phyloP scores from a whole-genome alignment of 1,284 basidiomycete species.

The Cutaneotrichosporon sp. region DNA sequence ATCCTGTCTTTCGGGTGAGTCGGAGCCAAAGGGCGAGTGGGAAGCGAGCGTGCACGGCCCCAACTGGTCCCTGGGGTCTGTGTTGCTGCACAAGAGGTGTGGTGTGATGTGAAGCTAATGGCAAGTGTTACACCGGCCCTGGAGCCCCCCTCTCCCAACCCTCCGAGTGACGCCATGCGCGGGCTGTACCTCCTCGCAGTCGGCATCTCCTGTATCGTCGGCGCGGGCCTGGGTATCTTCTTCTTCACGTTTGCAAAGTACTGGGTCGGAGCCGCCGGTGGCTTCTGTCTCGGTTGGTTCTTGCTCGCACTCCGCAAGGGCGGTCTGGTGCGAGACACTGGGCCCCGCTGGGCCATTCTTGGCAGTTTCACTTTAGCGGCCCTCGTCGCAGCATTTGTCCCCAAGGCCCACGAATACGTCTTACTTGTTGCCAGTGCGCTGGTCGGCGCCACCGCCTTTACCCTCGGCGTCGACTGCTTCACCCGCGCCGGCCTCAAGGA shows the following conservation, averaged over 20 bases:
- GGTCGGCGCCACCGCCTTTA: conserved; percentile 86
- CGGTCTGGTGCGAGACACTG: conserved; percentile 75
- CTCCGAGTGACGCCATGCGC: conserved; percentile 72
- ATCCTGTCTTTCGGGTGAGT: conserved; percentile 79
- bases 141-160: conserved; percentile 66
- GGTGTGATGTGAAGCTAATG: conserved; percentile 12
- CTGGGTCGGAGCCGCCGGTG: conserved; percentile 84
- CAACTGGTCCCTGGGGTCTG: background rate
- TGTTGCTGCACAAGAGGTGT: background rate
- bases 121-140: conserved; percentile 45
- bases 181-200: conserved; percentile 88
- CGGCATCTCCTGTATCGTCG: conserved; percentile 74
- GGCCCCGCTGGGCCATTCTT: conserved; percentile 79
- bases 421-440: conserved; percentile 73
- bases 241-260: conserved; percentile 82
- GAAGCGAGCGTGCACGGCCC: conserved; percentile 6
- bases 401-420: conserved; percentile 74
- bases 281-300: conserved; percentile 82
- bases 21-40: background rate
- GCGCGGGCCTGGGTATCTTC: conserved; percentile 82
- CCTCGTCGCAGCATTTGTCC: conserved; percentile 66
- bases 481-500: conserved; percentile 89
- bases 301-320: conserved; percentile 80
- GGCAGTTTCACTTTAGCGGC: conserved; percentile 63
- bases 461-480: conserved; percentile 91